Evolutionary conservation across 345 rosid species (phyloP), one percentile per base, ranked within the genome.

Genomic region (Euclidium syriacum): DNA sequence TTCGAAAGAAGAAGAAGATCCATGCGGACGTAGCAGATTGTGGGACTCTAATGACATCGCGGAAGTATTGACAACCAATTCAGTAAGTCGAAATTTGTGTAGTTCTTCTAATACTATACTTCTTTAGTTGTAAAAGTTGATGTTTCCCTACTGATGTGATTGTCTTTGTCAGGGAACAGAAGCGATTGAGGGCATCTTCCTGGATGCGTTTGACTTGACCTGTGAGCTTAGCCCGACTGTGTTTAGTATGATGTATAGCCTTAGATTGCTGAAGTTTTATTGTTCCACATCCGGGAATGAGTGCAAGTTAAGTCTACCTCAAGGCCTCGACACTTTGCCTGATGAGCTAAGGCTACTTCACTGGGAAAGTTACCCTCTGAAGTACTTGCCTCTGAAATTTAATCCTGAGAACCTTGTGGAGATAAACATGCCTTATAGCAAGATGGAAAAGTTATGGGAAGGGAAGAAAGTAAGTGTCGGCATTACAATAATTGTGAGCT

Each of bases 151-250:
- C 50, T 48, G 7, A 16, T 58, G 66, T 12, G 25, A 38, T 59
- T 0, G 38, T 49, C 10, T 35, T 29, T 3, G 2, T 44, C 20
- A 76, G 77, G 80, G 62, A n/a, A 70, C 81, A 0, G 67, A 65
- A 16, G 60, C 51, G 0, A 51, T 70, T 16, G 52, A 73, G 30
- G 71, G 75, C 10, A 73, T 73, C 0, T 44, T 41, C 57, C 14
- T 71, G 12, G 52, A 69, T 34, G 12, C 19, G 3, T 70, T 65
- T 4, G 26, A 59, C 36, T 3, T 55, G 40, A 3, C 16, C 18
- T 46, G 58, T 7, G 20, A 49, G 11, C 2, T 71, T 7, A 15
- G 3, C 33, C 34, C 53, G 11, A 2, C 5, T 9, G 62, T 44
- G 4, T 74, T 78, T 24, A 2, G 0, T 7, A 50, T 67, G 5